Evolutionary conservation across 108 stramenopile species (phyloP).

Genomic region (Stephanodiscus triporus): DNA sequence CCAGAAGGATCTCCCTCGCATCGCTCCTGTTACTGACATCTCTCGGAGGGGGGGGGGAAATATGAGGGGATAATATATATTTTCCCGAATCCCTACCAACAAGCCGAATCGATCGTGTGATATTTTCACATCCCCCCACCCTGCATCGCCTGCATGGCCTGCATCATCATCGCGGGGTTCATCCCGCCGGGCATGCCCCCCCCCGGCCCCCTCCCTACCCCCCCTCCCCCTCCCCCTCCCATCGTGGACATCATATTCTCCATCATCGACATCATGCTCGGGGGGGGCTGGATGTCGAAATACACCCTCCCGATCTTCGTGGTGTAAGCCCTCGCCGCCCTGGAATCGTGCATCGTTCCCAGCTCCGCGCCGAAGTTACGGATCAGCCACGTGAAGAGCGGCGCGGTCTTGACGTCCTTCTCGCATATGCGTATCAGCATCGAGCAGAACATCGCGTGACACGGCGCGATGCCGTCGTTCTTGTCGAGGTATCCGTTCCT

Average conservation of each 20-base stretch:
- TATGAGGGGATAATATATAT: too few species aligned
- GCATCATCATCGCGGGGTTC: slow-evolving; percentile 88
- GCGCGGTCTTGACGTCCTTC: slow-evolving; percentile 82
- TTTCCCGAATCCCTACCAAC: too few species aligned
- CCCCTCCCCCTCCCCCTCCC: slow-evolving; percentile 57
- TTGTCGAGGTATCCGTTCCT: slow-evolving; percentile 77
- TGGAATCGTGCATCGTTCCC: slow-evolving; percentile 71
- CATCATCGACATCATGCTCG: slow-evolving; percentile 88
- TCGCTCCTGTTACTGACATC: too few species aligned
- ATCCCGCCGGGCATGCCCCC: slow-evolving; percentile 59
- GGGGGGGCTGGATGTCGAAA: slow-evolving; percentile 90
- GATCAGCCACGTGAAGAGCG: slow-evolving; percentile 81
- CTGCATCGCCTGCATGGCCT: slow-evolving; percentile 66
- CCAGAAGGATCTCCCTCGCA: too few species aligned
- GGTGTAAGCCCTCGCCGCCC: slow-evolving; percentile 69
- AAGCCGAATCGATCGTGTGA: too few species aligned
- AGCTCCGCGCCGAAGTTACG: slow-evolving; percentile 79
- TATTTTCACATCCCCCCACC: slow-evolving; percentile 40
- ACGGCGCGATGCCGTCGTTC: slow-evolving; percentile 78
- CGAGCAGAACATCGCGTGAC: slow-evolving; percentile 74
- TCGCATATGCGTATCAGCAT: slow-evolving; percentile 82
- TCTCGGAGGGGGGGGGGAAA: too few species aligned
- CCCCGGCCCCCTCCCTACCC: slow-evolving; percentile 29
- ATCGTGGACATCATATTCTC: slow-evolving; percentile 90
- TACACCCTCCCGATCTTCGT: slow-evolving; percentile 89